A percentile compares a stretch with the other conserved stretches of the same genome.
phyloP scores from a whole-genome alignment of 1,139 yeast genomes.

The Cylindricascospora bacillispora region DNA sequence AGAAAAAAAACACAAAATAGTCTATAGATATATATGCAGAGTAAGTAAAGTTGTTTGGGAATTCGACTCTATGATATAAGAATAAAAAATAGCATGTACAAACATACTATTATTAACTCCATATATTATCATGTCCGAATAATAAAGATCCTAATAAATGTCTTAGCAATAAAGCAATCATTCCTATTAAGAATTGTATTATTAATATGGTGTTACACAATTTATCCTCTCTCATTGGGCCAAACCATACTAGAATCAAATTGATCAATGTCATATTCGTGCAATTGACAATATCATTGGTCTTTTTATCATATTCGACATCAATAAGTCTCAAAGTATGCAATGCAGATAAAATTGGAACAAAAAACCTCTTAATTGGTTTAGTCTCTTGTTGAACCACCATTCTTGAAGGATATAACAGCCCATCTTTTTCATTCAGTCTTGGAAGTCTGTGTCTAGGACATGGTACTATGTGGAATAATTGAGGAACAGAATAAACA shows the following conservation, averaged over 20 bases:
- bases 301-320: constrained; percentile 19
- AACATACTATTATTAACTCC: constrained; percentile 11
- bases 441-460: constrained; percentile 90
- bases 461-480: constrained; percentile 76
- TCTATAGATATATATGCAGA: too few relatives aligned
- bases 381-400: constrained; percentile 24
- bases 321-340: constrained; percentile 37
- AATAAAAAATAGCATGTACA: constrained; percentile 2
- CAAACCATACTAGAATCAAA: constrained; percentile 68
- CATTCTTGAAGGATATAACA: constrained; percentile 65
- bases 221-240: constrained; percentile 77
- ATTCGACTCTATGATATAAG: too few relatives aligned
- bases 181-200: constrained; percentile 54
- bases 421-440: constrained; percentile 53
- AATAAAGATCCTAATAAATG: constrained; percentile 79
- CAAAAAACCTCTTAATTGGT: constrained; percentile 26
- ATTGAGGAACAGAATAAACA: constrained; percentile 78
- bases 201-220: constrained; percentile 48
- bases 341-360: constrained; percentile 24
- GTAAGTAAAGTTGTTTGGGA: too few relatives aligned
- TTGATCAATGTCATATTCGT: constrained; percentile 85
- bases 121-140: constrained; percentile 79
- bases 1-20: not conserved
- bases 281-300: constrained; percentile 30
- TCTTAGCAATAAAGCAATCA: constrained; percentile 55